Conservation (phyloP, 2,329 filamentous ascomycete species). For the Talaromyces sp. region DNA sequence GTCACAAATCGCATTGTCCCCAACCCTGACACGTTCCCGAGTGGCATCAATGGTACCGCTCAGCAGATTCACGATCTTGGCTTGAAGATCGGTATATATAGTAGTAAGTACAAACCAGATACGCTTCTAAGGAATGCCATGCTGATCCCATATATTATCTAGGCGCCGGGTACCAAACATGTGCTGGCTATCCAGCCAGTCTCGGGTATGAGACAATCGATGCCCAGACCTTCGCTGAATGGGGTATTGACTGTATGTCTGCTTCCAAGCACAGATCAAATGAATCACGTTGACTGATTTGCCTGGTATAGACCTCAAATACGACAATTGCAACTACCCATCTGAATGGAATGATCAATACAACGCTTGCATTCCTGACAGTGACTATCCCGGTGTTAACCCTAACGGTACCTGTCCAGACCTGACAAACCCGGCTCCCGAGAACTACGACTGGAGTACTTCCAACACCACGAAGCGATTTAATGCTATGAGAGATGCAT, state of each 20-base stretch:
- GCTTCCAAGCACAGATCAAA: background rate
- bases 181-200: slow-evolving; percentile 54
- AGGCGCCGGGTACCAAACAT: slow-evolving; percentile 42
- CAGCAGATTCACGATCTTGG: slow-evolving; percentile 52
- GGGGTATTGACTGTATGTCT: slow-evolving; percentile 51
- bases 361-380: slow-evolving; percentile 39
- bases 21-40: slow-evolving; percentile 51
- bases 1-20: slow-evolving; percentile 43
- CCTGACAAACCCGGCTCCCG: slow-evolving; percentile 34
- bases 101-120: slow-evolving; percentile 11
- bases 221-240: slow-evolving; percentile 53
- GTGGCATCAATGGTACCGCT: slow-evolving; percentile 53
- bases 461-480: slow-evolving; percentile 48
- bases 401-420: slow-evolving; percentile 41
- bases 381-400: slow-evolving; percentile 26
- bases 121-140: background rate
- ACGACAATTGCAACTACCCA: slow-evolving; percentile 51
- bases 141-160: background rate
- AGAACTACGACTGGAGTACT: slow-evolving; percentile 48
- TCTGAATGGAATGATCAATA: slow-evolving; percentile 37
- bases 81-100: slow-evolving; percentile 61
- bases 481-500: slow-evolving; percentile 49
- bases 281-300: background rate
- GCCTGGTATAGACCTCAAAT: slow-evolving; percentile 47
- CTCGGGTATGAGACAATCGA: slow-evolving; percentile 55